These are phyloP conservation scores for Apophysomyces trapeziformis DNA, from an alignment of 371 early-diverging fungal species.

Conservation along the genomic window DNA sequence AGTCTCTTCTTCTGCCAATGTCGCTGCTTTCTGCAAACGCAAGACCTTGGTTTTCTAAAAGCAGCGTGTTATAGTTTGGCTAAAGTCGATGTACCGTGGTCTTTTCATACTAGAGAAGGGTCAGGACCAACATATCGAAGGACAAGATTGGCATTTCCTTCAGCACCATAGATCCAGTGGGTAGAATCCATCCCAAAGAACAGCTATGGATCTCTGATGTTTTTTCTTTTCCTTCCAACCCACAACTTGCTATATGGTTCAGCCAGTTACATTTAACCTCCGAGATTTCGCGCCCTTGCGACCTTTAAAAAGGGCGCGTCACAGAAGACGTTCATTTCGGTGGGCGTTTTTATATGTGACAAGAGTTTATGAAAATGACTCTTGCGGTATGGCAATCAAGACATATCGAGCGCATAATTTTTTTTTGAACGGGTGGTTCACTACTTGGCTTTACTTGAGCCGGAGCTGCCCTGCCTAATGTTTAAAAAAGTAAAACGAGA, in stretches of 20 bases:
- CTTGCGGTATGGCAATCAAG: slow-evolving; percentile 64
- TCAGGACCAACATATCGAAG: slow-evolving; percentile 38
- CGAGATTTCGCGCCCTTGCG: background rate
- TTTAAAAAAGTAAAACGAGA: slow-evolving; percentile 12
- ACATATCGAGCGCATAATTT: slow-evolving; percentile 67
- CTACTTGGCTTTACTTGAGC: slow-evolving; percentile 53
- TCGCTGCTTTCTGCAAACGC: slow-evolving; percentile 35
- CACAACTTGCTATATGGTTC: background rate
- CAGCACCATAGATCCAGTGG: slow-evolving; percentile 49
- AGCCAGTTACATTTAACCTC: background rate
- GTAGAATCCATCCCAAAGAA: background rate
- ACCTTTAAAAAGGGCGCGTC: slow-evolving; percentile 55
- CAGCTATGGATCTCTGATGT: too few relatives aligned
- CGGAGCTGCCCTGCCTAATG: slow-evolving; percentile 35
- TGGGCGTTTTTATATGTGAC: slow-evolving; percentile 32
- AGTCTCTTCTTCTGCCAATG: slow-evolving; percentile 1
- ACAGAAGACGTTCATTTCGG: slow-evolving; percentile 22
- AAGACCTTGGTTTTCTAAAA: slow-evolving; percentile 35
- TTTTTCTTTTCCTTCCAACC: slow-evolving; percentile 3
- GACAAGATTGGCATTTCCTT: slow-evolving; percentile 57
- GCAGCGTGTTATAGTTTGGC: background rate
- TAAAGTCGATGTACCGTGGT: background rate
- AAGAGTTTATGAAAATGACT: slow-evolving; percentile 37
- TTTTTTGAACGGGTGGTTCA: slow-evolving; percentile 34
- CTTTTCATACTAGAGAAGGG: slow-evolving; percentile 29